Evolutionary conservation across 257 asterid species (phyloP), one percentile per base, ranked within the genome.

Genomic region (Penstemon davidsonii): DNA sequence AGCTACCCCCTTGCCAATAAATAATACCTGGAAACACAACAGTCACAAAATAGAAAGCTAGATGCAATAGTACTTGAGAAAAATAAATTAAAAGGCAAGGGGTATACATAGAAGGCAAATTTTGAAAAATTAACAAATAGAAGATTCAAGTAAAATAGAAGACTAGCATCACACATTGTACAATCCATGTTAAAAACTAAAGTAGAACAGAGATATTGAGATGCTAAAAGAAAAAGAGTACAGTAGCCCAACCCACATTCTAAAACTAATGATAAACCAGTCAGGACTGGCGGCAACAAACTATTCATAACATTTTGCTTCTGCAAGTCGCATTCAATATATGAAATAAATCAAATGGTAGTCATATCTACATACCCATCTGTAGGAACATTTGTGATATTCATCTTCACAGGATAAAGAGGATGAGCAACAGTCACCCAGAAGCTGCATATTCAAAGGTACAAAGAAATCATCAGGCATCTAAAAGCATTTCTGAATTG

Each of bases 351-450:
- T 49, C 54, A 49, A 8, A 5, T 33, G 57, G 33, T 18, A 11
- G 18, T 12, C 54, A 54, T 39, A 57, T 55, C 25, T 39, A 62
- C 96, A 82, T 78, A 95, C 99, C 96, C 95, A 65, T 91, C 96
- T 6, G 92, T 50, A 78, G 98, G 94, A 84, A 80, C 74, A 74
- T 67, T 84, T 60, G 95, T 59, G 68, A 89, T 73, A 62, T 75
- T 78, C 87, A 87, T 80, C 88, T 91, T 91, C 73, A 83, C 87
- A 15, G 98, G 90, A 69, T 71, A 45, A 10, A 89, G 67, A 72
- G 99, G 98, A 70, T 87, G 86, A 62, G 85, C 70, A 66, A 85
- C 75, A 25, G 91, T 79, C 80, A 69, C 57, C 98, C 95, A 91
- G 73, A 95, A 95, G 70, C 99, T 95, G 94, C 87, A 82, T 9